Evolutionary conservation across 139 green algal genomes (phyloP).

Genomic region (Volvox africanus): DNA sequence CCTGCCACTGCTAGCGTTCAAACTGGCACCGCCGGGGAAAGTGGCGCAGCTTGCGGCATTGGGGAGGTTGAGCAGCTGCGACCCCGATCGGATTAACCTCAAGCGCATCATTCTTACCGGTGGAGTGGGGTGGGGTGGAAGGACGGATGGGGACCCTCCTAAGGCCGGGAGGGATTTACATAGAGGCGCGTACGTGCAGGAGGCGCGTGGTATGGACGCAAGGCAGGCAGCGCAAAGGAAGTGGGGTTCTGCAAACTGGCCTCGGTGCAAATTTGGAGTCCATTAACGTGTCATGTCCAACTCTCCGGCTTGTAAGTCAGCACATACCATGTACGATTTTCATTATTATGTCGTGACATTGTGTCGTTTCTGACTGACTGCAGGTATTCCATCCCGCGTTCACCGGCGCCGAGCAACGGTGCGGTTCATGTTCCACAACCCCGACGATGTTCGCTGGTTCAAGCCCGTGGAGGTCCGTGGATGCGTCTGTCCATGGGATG

Average conservation of each 20-base stretch:
- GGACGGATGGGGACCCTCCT: too few species aligned
- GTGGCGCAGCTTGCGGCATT: constrained; percentile 63
- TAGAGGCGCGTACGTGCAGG: too few species aligned
- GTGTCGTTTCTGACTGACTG: too few species aligned
- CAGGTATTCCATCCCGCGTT: constrained; percentile 88
- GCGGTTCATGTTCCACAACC: constrained; percentile 95
- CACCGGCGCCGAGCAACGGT: constrained; percentile 94
- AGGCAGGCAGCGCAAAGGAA: too few species aligned
- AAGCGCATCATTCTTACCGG: constrained; percentile 91
- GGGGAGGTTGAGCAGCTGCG: constrained; percentile 76
- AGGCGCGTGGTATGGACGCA: too few species aligned
- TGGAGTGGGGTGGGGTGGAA: not conserved
- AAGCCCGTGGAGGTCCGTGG: constrained; percentile 87
- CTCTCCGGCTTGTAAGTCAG: too few species aligned
- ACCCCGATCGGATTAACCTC: constrained; percentile 91
- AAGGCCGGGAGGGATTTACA: too few species aligned
- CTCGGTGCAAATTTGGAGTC: too few species aligned
- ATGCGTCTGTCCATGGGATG: not conserved
- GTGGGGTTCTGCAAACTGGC: too few species aligned
- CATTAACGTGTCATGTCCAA: too few species aligned
- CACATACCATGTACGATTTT: too few species aligned
- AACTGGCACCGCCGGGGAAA: constrained; percentile 44
- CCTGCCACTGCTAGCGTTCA: constrained; percentile 93
- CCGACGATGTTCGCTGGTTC: constrained; percentile 96
- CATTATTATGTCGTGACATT: too few species aligned